These are phyloP conservation scores for Acer yangbiense DNA, from an alignment of 345 rosid genomes.

Conservation along the genomic window DNA sequence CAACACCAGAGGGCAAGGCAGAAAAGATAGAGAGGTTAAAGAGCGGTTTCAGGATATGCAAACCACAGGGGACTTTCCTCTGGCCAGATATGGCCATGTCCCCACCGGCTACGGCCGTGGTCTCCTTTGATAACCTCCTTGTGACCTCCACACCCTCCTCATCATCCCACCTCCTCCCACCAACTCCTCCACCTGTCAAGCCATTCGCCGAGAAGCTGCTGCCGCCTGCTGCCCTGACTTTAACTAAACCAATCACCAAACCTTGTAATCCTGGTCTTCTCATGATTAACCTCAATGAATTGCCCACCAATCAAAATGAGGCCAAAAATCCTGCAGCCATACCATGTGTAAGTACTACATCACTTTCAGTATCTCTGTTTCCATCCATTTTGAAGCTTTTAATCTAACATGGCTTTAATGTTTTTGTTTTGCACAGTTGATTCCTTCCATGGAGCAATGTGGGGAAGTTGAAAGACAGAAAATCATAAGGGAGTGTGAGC, in stretches of 20 bases:
- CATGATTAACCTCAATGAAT: constrained; percentile 62
- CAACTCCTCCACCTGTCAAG: constrained; percentile 40
- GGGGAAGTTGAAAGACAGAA: constrained; percentile 11
- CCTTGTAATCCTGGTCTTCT: constrained; percentile 23
- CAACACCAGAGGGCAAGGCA: constrained; percentile 43
- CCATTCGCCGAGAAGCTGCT: constrained; percentile 44
- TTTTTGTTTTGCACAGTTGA: constrained; percentile 24
- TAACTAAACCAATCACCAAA: constrained; percentile 18
- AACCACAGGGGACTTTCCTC: constrained; percentile 70
- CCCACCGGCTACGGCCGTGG: constrained; percentile 28
- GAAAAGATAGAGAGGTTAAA: constrained; percentile 58
- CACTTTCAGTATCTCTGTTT: neutral
- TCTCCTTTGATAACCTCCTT: constrained; percentile 34
- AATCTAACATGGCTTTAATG: too few relatives aligned
- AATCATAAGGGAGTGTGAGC: constrained; percentile 12
- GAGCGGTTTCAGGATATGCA: constrained; percentile 84
- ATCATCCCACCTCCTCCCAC: constrained; percentile 8
- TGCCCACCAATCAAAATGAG: constrained; percentile 34
- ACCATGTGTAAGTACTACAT: constrained; percentile 24
- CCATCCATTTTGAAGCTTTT: neutral
- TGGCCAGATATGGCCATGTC: constrained; percentile 62
- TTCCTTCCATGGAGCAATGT: constrained; percentile 1
- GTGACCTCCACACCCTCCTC: constrained; percentile 42
- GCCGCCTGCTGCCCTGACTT: constrained; percentile 27
- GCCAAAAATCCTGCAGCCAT: constrained; percentile 18